Evolutionary conservation across 2,329 filamentous ascomycete species (phyloP), one percentile per base, ranked within the genome.

Genomic region (Ustilaginoidea virens): DNA sequence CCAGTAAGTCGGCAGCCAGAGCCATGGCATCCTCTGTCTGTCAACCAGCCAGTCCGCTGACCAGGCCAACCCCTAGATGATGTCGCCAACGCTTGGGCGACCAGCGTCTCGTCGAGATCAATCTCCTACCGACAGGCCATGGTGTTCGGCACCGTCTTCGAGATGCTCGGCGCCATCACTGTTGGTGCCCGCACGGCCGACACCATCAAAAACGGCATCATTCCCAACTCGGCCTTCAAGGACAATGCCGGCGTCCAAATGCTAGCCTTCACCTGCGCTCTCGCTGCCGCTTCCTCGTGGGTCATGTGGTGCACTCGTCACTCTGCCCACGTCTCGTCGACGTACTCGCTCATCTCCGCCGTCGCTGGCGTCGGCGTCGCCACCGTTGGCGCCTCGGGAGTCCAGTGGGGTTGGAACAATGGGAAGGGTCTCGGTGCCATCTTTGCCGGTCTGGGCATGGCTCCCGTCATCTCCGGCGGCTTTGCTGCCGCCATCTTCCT

Each of bases 11-110:
- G 2, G 6, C 20, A 5, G 13, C 27, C 5, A n/a, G n/a, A n/a
- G n/a, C n/a, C n/a, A n/a, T n/a, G n/a, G n/a, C n/a, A 17, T n/a
- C 15, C 2, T 21, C 19, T 11, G 7, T 11, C 11, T 21, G 19
- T 11, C 11, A 21, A 21, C 11, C 19, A 21, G n/a, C 21, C 16
- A 24, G 4, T 23, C 7, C 14, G 11, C 7, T 19, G n/a, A 28
- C 33, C n/a, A n/a, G n/a, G n/a, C n/a, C n/a, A n/a, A n/a, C n/a
- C n/a, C n/a, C n/a, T n/a, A 77, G 73, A 85, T 53, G 80, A 86
- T 77, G 80, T 86, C 33, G 80, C 80, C 47, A 87, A 87, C 55
- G 61, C 79, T 28, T 86, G 77, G 75, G 80, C 80, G 6, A 86
- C 80, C 42, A 77, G 70, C 25, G 37, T 86, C 33, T 36, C 32